Evolutionary conservation across 2,329 filamentous ascomycete genomes (phyloP).

Genomic region (Fusarium heterosporum): DNA sequence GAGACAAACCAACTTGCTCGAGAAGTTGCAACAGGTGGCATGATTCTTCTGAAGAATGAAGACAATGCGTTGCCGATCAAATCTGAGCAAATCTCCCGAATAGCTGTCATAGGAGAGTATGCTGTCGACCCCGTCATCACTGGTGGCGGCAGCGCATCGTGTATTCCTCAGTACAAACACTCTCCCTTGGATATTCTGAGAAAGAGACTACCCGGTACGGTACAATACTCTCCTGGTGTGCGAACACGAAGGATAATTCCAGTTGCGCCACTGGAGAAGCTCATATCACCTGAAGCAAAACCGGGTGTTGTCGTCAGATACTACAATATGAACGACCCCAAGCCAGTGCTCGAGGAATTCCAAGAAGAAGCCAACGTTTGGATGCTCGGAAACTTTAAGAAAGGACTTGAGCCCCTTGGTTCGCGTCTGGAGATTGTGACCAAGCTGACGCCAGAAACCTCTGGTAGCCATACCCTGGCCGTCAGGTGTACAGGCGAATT

Average conservation of each 20-base stretch:
- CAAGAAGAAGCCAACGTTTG: slow-evolving; percentile 13
- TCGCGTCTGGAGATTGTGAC: slow-evolving; percentile 22
- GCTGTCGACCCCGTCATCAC: slow-evolving; percentile 19
- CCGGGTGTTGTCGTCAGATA: slow-evolving; percentile 19
- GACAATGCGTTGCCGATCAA: slow-evolving; percentile 9
- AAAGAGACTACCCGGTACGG: neutral
- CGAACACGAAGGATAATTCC: slow-evolving; percentile 28
- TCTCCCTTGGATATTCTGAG: slow-evolving; percentile 9
- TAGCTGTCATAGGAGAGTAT: slow-evolving; percentile 31
- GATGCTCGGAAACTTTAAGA: slow-evolving; percentile 21
- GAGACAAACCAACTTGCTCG: slow-evolving; percentile 28
- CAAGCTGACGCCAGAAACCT: slow-evolving; percentile 13
- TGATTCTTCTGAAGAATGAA: slow-evolving; percentile 35
- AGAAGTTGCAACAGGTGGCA: slow-evolving; percentile 11
- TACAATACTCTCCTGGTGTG: slow-evolving; percentile 20
- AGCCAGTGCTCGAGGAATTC: slow-evolving; percentile 10
- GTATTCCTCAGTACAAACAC: slow-evolving; percentile 28
- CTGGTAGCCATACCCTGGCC: slow-evolving; percentile 23
- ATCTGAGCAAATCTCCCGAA: neutral
- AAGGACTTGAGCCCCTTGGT: neutral
- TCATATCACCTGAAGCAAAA: neutral
- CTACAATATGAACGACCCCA: slow-evolving; percentile 1
- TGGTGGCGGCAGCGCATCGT: slow-evolving; percentile 33
- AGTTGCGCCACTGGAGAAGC: neutral
- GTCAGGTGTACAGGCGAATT: slow-evolving; percentile 24